A percentile compares a stretch with the other conserved stretches of the same genome.
These are phyloP conservation scores for Lactarius tabidus DNA, from an alignment of 768 basidiomycete species.

Conservation along the genomic window DNA sequence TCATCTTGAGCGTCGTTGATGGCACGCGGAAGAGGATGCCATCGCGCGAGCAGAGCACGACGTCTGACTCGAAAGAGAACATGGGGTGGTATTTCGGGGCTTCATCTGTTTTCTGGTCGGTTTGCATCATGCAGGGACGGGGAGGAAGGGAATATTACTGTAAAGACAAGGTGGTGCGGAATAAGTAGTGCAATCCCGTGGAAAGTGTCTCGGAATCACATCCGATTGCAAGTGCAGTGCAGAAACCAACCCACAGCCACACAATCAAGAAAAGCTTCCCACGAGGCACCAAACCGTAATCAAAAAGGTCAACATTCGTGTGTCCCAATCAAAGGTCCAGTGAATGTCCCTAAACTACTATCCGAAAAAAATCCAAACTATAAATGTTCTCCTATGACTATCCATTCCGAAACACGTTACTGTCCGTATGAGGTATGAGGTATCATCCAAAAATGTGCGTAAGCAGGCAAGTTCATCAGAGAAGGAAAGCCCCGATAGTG, in stretches of 20 bases:
- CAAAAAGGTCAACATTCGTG: background rate
- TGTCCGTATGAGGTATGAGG: background rate
- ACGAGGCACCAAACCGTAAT: background rate
- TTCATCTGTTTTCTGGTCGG: background rate
- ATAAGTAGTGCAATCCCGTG: background rate
- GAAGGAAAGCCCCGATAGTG: background rate
- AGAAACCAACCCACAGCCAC: background rate
- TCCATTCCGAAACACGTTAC: background rate
- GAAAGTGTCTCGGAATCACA: background rate
- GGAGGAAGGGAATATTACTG: background rate
- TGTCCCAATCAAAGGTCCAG: too few relatives aligned
- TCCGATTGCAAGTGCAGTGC: background rate
- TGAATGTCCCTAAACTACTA: background rate
- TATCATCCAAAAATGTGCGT: background rate
- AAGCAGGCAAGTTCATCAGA: background rate
- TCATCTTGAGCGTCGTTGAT: constrained; percentile 55
- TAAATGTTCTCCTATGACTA: background rate
- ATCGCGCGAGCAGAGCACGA: constrained; percentile 50
- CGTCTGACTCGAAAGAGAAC: constrained; percentile 55
- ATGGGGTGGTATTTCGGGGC: constrained; percentile 39
- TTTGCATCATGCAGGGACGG: background rate
- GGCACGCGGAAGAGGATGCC: constrained; percentile 55
- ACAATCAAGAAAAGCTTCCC: background rate
- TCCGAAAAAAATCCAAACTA: background rate
- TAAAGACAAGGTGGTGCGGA: background rate